These are phyloP conservation scores for Cercophora newfieldiana DNA, from an alignment of 495 filamentous ascomycete genomes.

Conservation along the genomic window DNA sequence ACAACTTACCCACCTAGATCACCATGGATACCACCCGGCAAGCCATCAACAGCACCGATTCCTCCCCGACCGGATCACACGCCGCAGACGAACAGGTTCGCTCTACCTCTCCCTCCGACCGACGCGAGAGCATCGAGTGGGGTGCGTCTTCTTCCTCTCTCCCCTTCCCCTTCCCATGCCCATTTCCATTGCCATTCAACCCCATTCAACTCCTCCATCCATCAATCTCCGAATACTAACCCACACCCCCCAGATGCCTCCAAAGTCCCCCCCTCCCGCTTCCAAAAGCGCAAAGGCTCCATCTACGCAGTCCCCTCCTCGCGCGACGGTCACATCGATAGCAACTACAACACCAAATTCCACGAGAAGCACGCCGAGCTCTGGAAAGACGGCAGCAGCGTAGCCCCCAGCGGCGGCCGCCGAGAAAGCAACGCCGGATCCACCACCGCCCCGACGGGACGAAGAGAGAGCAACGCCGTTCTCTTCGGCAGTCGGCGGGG, in stretches of 20 bases:
- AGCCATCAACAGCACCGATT: neutral
- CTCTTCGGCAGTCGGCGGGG: neutral
- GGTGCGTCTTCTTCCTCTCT: neutral
- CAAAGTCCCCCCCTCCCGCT: constrained; percentile 61
- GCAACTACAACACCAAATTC: constrained; percentile 45
- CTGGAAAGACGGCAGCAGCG: constrained; percentile 16
- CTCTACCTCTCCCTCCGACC: constrained; percentile 11
- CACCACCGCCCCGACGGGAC: neutral
- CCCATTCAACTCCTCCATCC: neutral
- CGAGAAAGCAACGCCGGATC: neutral
- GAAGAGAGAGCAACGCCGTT: neutral
- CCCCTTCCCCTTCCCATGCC: neutral
- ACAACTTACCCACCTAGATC: neutral
- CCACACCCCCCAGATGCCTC: constrained; percentile 47
- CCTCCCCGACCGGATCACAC: too few species aligned
- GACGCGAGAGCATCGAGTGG: constrained; percentile 13
- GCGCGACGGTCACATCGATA: constrained; percentile 58
- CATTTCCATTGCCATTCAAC: neutral
- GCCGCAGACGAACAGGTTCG: neutral
- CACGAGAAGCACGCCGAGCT: constrained; percentile 44
- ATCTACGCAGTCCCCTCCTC: constrained; percentile 60
- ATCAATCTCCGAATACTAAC: constrained; percentile 18
- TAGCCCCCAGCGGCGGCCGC: neutral
- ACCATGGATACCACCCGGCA: neutral
- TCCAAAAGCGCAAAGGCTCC: constrained; percentile 64